Conservation (phyloP, 768 basidiomycete genomes). For the Tricholomella constricta region DNA sequence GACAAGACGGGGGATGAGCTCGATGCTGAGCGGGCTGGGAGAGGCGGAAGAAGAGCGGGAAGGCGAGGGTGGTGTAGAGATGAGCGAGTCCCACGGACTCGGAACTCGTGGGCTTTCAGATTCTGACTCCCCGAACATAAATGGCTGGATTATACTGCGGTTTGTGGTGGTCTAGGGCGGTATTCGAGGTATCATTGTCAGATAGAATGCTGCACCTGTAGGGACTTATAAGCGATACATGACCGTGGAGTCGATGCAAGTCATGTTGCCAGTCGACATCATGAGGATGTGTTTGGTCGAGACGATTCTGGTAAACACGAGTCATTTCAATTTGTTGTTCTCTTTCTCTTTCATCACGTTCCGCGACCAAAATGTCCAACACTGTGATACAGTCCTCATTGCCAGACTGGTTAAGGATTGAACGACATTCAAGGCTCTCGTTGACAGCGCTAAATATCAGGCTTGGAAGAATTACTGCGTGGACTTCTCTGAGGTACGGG, state of each 20-base stretch:
- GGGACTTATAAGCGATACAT: constrained; percentile 9
- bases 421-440: no score
- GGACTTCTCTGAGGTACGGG: no score
- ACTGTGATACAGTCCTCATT: no score
- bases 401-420: no score
- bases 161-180: constrained; percentile 3
- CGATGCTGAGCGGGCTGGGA: constrained; percentile 33
- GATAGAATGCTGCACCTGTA: not conserved
- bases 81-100: constrained; percentile 81
- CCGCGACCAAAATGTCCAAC: no score
- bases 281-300: not conserved
- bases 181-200: constrained; percentile 36
- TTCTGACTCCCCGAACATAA: constrained; percentile 85
- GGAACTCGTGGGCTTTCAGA: constrained; percentile 79
- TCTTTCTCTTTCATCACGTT: no score
- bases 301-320: not conserved
- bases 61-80: constrained; percentile 53
- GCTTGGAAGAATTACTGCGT: no score
- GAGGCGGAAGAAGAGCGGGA: constrained; percentile 28
- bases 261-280: not conserved
- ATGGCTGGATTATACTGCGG: not conserved
- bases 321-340: no score
- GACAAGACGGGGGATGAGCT: constrained; percentile 62
- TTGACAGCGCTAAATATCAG: no score
- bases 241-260: constrained; percentile 17